These are phyloP conservation scores for Aspergillus sp. DNA, from an alignment of 2,329 filamentous ascomycete genomes.

Conservation along the genomic window DNA sequence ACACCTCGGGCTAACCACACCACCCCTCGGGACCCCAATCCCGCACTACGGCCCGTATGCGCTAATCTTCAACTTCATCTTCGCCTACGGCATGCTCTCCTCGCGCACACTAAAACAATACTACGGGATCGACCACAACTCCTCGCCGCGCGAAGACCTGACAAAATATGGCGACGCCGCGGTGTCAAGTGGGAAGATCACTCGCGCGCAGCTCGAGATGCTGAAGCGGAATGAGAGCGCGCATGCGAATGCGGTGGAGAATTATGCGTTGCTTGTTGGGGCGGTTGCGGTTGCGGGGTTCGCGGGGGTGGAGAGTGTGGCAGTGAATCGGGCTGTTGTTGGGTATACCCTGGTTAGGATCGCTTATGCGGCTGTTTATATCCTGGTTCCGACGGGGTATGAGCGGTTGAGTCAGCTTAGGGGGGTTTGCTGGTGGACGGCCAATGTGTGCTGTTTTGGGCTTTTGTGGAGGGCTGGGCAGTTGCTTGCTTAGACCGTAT, in stretches of 20 bases:
- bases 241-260: conserved; percentile 52
- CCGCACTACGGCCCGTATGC: conserved; percentile 30
- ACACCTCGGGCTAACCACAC: conserved; percentile 26
- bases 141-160: conserved; percentile 53
- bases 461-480: conserved; percentile 37
- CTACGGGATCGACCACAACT: conserved; percentile 54
- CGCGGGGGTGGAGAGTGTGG: conserved; percentile 40
- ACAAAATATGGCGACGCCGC: conserved; percentile 51
- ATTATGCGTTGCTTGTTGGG: conserved; percentile 34
- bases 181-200: conserved; percentile 51
- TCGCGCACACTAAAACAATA: conserved; percentile 49
- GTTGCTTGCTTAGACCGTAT: not conserved
- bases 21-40: conserved; percentile 9
- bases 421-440: conserved; percentile 49
- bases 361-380: conserved; percentile 48
- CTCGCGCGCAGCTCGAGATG: conserved; percentile 46
- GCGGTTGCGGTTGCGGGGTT: conserved; percentile 47
- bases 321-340: conserved; percentile 46
- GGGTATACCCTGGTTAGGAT: conserved; percentile 49
- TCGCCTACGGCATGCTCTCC: conserved; percentile 51
- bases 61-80: conserved; percentile 43
- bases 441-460: conserved; percentile 48
- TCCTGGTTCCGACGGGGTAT: conserved; percentile 39
- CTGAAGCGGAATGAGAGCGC: conserved; percentile 51
- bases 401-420: conserved; percentile 41